Base-by-base conservation (phyloP, 352 stramenopile genomes). In the Globisporangium mamillatum region DNA sequence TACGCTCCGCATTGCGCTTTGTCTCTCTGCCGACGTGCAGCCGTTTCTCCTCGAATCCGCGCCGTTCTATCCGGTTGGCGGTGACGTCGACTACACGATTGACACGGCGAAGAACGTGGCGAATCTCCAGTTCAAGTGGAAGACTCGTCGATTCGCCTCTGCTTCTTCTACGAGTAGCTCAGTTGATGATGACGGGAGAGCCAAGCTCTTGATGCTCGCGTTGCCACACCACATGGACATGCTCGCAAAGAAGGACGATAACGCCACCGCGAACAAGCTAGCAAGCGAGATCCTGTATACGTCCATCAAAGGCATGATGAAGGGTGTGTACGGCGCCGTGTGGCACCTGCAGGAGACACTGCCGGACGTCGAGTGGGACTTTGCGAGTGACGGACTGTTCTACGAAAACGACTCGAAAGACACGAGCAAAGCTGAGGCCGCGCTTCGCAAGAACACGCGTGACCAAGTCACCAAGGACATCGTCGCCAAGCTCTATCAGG, bases 261-360 rank as follows among this genome's bases (percentile, higher is more conserved):
- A 63, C 6, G 6, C 61, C 20, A 57, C 44, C 12, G 29, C 69
- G n/a, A 74, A 76, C 44, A 77, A 79, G 20, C 60, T 86, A n/a
- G 24, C 88, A 18, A 71, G 76, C 9, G 68, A 76, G 14, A 46
- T 93, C 22, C 75, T 67, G 32, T 93, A 91, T 74, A 90, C 82
- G 55, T 82, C 74, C 62, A 92, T 95, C 64, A 84, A 84, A 10
- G 87, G 84, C 48, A 74, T 91, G 27, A 93, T 94, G 85, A 69
- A 75, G 32, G 86, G 82, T 34, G 77, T 94, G 20, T 75, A 81
- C 18, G 88, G 88, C 18, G 67, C 73, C 9, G 68, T 78, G 54
- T 96, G 88, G 88, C 61, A 79, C 46, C 80, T 95, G 76, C 74
- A 79, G 34, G 87, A 95, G 65, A 67, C 68, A 16, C 64, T 95